Evolutionary conservation across 2,329 filamentous ascomycete genomes (phyloP).

Genomic region (Apiospora phragmitis): DNA sequence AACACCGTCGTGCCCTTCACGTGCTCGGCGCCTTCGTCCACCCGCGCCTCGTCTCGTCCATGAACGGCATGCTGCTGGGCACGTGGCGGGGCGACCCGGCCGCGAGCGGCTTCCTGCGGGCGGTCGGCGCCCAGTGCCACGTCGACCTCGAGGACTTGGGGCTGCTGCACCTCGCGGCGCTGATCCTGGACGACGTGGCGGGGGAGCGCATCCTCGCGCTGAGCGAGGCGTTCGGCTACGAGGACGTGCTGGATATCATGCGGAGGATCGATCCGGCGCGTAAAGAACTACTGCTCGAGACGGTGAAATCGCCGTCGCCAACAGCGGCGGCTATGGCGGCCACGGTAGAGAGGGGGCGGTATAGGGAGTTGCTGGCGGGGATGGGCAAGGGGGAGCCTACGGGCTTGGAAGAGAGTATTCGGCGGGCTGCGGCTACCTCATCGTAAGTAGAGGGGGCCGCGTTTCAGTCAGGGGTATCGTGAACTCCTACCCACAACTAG

Average conservation of each 20-base stretch:
- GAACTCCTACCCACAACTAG: too few relatives aligned
- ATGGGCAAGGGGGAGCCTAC: background rate
- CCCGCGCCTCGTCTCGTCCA: background rate
- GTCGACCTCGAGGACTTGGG: background rate
- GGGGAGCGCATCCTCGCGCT: background rate
- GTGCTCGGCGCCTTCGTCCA: background rate
- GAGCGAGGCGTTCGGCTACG: background rate
- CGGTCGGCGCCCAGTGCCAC: background rate
- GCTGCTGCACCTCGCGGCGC: background rate
- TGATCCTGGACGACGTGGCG: background rate
- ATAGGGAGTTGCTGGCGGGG: background rate
- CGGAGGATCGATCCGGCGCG: background rate
- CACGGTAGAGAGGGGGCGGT: background rate
- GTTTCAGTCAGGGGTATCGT: too few relatives aligned
- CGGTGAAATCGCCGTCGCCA: background rate
- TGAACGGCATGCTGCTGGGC: background rate
- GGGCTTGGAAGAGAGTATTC: background rate
- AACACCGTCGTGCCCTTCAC: background rate
- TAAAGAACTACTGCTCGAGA: too few relatives aligned
- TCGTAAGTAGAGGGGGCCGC: conserved; percentile 20
- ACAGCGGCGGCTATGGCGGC: background rate
- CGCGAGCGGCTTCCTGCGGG: background rate
- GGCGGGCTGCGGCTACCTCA: background rate
- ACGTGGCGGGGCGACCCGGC: background rate
- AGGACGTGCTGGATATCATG: background rate